Conservation (phyloP, 225 moss, liverwort and hornwort genomes). For the Physcomitrium patens region DNA sequence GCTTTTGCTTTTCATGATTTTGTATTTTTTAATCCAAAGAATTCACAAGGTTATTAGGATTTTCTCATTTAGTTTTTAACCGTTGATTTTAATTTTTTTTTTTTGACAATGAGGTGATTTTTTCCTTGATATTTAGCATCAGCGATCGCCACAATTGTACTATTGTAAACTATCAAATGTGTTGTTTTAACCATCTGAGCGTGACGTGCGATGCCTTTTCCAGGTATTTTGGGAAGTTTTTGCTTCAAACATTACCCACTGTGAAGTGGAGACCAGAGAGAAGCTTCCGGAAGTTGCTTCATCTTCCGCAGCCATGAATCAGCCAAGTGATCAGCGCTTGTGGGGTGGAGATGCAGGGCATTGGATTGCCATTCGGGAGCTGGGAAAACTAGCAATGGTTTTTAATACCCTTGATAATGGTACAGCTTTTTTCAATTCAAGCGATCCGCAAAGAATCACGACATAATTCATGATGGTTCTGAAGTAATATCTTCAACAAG, state of each 20-base stretch:
- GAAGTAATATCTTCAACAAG: neutral
- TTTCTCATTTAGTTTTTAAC: neutral
- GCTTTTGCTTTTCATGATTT: slow-evolving; percentile 14
- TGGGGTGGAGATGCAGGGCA: slow-evolving; percentile 85
- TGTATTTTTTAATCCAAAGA: neutral
- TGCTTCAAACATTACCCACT: slow-evolving; percentile 84
- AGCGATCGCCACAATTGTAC: neutral
- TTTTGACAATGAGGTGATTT: slow-evolving; percentile 1
- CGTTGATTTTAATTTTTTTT: too few relatives aligned
- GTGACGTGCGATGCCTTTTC: slow-evolving; percentile 30
- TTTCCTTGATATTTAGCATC: slow-evolving; percentile 6
- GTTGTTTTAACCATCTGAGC: neutral
- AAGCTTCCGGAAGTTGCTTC: slow-evolving; percentile 59
- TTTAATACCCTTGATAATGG: slow-evolving; percentile 67
- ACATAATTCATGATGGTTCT: neutral
- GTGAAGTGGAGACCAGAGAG: slow-evolving; percentile 92
- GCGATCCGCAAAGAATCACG: slow-evolving; percentile 4
- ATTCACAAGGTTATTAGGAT: neutral
- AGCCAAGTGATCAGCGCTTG: slow-evolving; percentile 38
- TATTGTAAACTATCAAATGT: neutral
- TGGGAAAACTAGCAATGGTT: slow-evolving; percentile 90
- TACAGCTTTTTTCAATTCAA: slow-evolving; percentile 5
- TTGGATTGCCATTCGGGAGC: slow-evolving; percentile 85
- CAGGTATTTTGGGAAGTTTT: slow-evolving; percentile 91
- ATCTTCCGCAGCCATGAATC: slow-evolving; percentile 54